These are phyloP conservation scores for Rosa hybrid DNA, from an alignment of 331 rosid genomes.

Conservation along the genomic window DNA sequence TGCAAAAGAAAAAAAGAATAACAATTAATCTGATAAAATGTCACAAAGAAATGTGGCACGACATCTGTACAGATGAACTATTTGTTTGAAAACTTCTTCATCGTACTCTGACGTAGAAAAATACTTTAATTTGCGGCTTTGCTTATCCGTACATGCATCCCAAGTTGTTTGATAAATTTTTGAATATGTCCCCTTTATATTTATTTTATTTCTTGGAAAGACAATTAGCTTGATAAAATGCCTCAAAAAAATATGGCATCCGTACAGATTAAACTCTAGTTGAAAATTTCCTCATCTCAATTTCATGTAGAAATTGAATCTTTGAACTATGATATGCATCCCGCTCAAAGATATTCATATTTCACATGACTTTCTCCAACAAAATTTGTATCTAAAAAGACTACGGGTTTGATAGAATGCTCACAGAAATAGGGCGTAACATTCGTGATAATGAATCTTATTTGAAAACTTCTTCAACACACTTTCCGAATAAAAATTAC, in stretches of 20 bases:
- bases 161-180: not conserved
- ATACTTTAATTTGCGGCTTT: too few relatives aligned
- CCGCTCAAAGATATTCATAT: not conserved
- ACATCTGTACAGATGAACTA: not conserved
- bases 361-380: too few relatives aligned
- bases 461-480: not conserved
- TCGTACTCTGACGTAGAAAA: not conserved
- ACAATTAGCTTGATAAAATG: not conserved
- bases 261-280: not conserved
- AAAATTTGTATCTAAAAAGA: not conserved
- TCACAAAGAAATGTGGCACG: not conserved
- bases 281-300: too few relatives aligned
- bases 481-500: not conserved
- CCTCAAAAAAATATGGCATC: not conserved
- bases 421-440: not conserved
- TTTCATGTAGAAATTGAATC: too few relatives aligned
- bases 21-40: not conserved
- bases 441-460: not conserved
- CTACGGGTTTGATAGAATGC: not conserved
- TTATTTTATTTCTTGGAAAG: too few relatives aligned
- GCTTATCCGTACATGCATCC: not conserved
- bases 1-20: not conserved
- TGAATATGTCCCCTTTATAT: too few relatives aligned
- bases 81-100: not conserved
- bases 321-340: not conserved